Percentiles rank a stretch among this genome's conserved stretches.
Conservation (phyloP, 257 asterid species). For the Rubia yunnanensis region DNA sequence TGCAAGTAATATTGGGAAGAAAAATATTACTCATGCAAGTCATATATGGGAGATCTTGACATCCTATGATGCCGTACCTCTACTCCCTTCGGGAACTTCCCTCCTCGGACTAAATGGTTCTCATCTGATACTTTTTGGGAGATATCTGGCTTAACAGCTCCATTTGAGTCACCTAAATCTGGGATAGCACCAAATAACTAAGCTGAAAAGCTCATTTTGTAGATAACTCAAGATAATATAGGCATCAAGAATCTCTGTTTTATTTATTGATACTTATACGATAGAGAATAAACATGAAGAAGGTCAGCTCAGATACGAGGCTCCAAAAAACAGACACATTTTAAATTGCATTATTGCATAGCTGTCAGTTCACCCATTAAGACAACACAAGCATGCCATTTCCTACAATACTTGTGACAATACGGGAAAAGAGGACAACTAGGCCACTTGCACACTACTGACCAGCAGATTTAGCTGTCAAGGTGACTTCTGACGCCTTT, state of each 20-base stretch:
- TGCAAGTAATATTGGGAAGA: neutral
- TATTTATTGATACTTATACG: neutral
- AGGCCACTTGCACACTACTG: constrained; percentile 17
- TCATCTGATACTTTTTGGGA: constrained; percentile 27
- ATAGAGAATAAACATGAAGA: constrained; percentile 6
- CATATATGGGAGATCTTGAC: neutral
- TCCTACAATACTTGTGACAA: neutral
- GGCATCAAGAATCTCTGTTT: constrained; percentile 2
- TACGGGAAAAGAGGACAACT: neutral
- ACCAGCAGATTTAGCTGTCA: constrained; percentile 48
- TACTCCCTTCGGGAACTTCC: constrained; percentile 57
- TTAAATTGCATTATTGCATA: neutral
- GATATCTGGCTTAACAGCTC: constrained; percentile 45
- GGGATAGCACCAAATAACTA: constrained; percentile 18
- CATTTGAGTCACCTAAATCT: constrained; percentile 41
- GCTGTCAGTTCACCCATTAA: neutral
- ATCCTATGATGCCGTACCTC: constrained; percentile 35
- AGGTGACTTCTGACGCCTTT: constrained; percentile 51
- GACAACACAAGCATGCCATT: constrained; percentile 3
- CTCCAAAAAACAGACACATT: neutral
- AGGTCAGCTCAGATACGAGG: neutral
- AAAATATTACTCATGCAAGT: neutral
- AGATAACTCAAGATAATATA: neutral
- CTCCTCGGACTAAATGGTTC: constrained; percentile 28
- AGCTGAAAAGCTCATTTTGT: constrained; percentile 13